phyloP scores from a whole-genome alignment of 78 protist genomes.

The Dictyostelium brefeldianum region DNA sequence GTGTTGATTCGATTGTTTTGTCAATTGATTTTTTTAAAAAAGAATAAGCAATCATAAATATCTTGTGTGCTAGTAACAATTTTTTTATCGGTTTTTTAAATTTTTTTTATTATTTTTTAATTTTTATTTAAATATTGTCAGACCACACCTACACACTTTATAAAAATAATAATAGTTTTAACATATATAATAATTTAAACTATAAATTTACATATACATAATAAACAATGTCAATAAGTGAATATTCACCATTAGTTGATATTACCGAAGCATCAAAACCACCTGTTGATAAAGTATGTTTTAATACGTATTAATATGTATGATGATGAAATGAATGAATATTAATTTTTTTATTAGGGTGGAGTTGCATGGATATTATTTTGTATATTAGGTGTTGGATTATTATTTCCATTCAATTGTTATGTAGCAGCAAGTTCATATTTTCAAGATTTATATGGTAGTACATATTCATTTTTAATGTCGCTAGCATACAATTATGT shows the following conservation, averaged over 20 bases:
- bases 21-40: no score
- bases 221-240: not conserved
- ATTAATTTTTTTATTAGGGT: constrained; percentile 1
- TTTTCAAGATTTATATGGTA: constrained; percentile 44
- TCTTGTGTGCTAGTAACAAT: not conserved
- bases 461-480: constrained; percentile 45
- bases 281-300: constrained; percentile 27
- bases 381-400: constrained; percentile 65
- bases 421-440: constrained; percentile 71
- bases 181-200: not conserved
- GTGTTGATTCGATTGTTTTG: no score
- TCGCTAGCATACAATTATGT: constrained; percentile 76
- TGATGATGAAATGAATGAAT: not conserved
- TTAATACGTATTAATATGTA: not conserved
- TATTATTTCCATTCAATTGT: constrained; percentile 78
- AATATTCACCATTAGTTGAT: constrained; percentile 41
- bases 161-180: not conserved
- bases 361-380: constrained; percentile 75
- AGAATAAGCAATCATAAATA: no score
- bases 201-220: not conserved
- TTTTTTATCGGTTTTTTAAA: not conserved
- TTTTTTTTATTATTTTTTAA: not conserved
- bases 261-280: not conserved
- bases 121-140: not conserved
- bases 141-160: not conserved